Evolutionary conservation across 345 rosid species (phyloP), one percentile per base, ranked within the genome.

Genomic region (Gossypium raimondii): DNA sequence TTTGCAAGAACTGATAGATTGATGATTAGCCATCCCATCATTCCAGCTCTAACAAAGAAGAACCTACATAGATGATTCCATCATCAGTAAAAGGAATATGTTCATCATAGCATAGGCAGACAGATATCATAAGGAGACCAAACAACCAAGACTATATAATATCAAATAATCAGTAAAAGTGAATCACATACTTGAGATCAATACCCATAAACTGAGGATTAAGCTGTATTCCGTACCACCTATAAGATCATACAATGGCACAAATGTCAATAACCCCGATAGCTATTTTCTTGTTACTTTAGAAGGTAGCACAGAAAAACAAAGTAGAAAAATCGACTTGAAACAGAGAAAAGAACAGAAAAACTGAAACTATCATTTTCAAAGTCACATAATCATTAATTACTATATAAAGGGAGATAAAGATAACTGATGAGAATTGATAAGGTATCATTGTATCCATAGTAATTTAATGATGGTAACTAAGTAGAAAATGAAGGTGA

Each of bases 11-110:
- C 79, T 60, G 98, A 94, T 75, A 90, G 86, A 75, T 94, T 94
- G 82, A 94, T 90, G 66, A 92, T 85, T 60, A 94, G 87, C 97
- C 97, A 94, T 73, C 97, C 97, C 97, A 92, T 90, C 97, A 94
- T 94, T 74, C 97, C 98, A 41, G 97, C 97, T 88, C 93, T 87
- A 62, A 94, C 98, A 82, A 90, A 92, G 88, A 92, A 89, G 87
- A 94, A 90, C 78, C 97, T 92, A 78, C 70, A 76, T 75, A 75
- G 59, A 67, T 57, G 76, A 81, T 45, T 64, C 48, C 51, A 62
- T 57, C 50, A 63, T 60, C 48, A 57, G 64, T 67, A 84, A 76
- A 70, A 59, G 24, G 18, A 47, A 52, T 25, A 66, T 27, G 18
- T 59, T 52, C 73, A 67, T 29, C 41, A 47, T 73, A 44, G 57